Percentiles rank a stretch among this genome's conserved stretches.
phyloP scores from a whole-genome alignment of 2,329 filamentous ascomycete species.

The Neonectria ditissima region DNA sequence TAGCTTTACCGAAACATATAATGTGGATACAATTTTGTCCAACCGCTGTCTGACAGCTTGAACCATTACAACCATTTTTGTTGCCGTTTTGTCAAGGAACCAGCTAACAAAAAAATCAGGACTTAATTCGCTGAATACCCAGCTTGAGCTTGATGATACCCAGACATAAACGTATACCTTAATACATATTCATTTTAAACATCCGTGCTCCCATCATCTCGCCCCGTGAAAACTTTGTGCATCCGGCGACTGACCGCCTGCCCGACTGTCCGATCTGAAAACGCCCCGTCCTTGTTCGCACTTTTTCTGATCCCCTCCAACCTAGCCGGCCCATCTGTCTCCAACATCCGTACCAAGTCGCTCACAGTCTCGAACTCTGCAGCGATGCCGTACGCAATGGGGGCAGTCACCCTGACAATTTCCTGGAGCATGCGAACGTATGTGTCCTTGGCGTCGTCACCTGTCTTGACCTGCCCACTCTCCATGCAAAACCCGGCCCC shows the following conservation, averaged over 20 bases:
- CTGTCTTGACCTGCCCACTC: conserved; percentile 78
- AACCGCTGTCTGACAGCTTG: conserved; percentile 81
- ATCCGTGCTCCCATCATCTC: conserved; percentile 67
- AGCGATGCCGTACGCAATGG: conserved; percentile 77
- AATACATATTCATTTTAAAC: conserved; percentile 51
- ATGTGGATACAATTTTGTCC: conserved; percentile 80
- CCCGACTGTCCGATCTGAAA: conserved; percentile 67
- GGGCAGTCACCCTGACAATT: conserved; percentile 76
- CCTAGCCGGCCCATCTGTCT: conserved; percentile 67
- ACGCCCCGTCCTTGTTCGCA: conserved; percentile 67
- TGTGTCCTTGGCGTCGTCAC: conserved; percentile 73
- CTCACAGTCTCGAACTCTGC: conserved; percentile 69
- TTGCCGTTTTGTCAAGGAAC: conserved; percentile 40
- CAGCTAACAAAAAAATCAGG: conserved; percentile 40
- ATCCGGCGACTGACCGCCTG: conserved; percentile 69
- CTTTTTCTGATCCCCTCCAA: conserved; percentile 72
- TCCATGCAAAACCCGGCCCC: conserved; percentile 83
- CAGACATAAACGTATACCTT: conserved; percentile 19
- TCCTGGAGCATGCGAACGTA: conserved; percentile 83
- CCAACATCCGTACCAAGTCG: conserved; percentile 69
- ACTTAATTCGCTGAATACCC: not conserved
- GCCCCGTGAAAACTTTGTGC: conserved; percentile 69
- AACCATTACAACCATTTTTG: conserved; percentile 1
- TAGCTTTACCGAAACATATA: conserved; percentile 81
- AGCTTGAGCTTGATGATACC: not conserved